These are phyloP conservation scores for Scytalidium lignicola DNA, from an alignment of 2,329 filamentous ascomycete genomes.

Conservation along the genomic window DNA sequence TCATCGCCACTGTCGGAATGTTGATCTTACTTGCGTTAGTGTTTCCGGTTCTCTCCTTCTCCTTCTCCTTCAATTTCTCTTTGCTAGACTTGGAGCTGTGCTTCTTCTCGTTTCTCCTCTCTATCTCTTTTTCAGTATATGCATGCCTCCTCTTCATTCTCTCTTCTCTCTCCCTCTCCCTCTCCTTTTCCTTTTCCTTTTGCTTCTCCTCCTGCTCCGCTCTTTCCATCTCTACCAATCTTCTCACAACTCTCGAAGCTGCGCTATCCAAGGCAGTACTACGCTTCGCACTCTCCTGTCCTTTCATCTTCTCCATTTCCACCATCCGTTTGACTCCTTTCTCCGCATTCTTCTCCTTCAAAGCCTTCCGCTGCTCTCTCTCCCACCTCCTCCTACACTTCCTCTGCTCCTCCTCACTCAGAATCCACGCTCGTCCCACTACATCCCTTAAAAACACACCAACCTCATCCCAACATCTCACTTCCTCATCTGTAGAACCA, in stretches of 20 bases:
- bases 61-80: conserved; percentile 5
- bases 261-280: conserved; percentile 2
- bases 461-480: conserved; percentile 54
- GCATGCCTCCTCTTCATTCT: not conserved
- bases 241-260: conserved; percentile 1
- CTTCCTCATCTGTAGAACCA: conserved; percentile 49
- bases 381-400: conserved; percentile 31
- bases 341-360: conserved; percentile 3
- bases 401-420: conserved; percentile 43
- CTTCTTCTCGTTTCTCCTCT: conserved; percentile 3
- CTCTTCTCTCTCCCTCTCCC: conserved; percentile 4
- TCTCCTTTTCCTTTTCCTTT: conserved; percentile 1
- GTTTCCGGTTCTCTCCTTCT: conserved; percentile 3
- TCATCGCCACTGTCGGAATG: conserved; percentile 15
- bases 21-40: conserved; percentile 9
- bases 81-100: not conserved
- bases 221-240: conserved; percentile 3
- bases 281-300: conserved; percentile 17
- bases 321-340: conserved; percentile 8
- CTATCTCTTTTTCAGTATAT: not conserved
- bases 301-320: conserved; percentile 19
- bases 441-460: conserved; percentile 44
- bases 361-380: conserved; percentile 6
- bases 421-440: conserved; percentile 49
- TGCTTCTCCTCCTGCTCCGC: not conserved